Percentiles rank a stretch among this genome's conserved stretches.
phyloP scores from a whole-genome alignment of 805 yeast species.

The Cyberlindnera maclurae region DNA sequence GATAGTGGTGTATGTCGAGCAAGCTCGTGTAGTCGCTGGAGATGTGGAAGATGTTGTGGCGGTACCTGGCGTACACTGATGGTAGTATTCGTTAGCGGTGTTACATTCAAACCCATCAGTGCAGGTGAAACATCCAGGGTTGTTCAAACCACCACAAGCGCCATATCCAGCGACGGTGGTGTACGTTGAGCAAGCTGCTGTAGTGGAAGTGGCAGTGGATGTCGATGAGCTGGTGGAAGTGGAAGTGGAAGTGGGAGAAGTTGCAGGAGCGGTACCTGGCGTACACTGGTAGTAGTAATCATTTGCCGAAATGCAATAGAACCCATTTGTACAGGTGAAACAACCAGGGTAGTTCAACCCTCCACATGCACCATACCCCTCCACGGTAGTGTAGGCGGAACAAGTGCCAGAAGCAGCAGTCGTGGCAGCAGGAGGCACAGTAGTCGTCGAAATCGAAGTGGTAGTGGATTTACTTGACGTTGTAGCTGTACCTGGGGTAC shows the following conservation, averaged over 20 bases:
- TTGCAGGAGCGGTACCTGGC: too few relatives aligned
- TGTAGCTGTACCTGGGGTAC: constrained; percentile 2
- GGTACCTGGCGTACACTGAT: constrained; percentile 9
- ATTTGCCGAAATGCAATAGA: constrained; percentile 5
- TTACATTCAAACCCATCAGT: constrained; percentile 9
- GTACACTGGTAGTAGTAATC: constrained; percentile 9
- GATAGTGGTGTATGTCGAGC: neutral
- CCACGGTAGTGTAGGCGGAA: neutral
- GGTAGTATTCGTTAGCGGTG: constrained; percentile 9
- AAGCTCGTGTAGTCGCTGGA: neutral
- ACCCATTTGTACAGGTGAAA: constrained; percentile 7
- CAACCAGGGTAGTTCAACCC: constrained; percentile 7
- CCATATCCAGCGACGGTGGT: constrained; percentile 3
- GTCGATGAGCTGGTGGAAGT: neutral
- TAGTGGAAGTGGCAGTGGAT: neutral
- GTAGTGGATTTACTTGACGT: too few relatives aligned
- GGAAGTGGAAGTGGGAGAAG: neutral
- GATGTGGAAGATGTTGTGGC: neutral
- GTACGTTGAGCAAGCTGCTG: neutral
- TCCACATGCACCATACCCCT: constrained; percentile 10
- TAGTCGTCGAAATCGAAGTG: too few relatives aligned
- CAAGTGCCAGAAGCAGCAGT: too few relatives aligned
- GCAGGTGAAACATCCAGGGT: constrained; percentile 10
- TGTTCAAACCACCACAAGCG: constrained; percentile 17
- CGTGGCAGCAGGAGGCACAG: too few relatives aligned